A percentile compares a stretch with the other conserved stretches of the same genome.
These are phyloP conservation scores for Botrytis byssoidea DNA, from an alignment of 2,329 filamentous ascomycete genomes.

Conservation along the genomic window DNA sequence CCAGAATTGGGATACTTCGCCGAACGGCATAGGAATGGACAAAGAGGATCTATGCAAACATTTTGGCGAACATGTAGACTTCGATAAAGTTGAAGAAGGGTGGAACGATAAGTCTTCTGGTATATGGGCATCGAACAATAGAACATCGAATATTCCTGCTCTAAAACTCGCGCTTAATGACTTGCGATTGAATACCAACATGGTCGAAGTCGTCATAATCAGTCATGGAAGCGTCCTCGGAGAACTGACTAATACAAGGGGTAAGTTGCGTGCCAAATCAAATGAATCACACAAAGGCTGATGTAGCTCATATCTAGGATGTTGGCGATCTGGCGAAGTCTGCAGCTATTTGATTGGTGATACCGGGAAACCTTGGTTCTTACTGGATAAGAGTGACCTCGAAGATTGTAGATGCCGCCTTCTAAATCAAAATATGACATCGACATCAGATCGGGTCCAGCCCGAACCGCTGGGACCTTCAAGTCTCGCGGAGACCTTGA, in stretches of 20 bases:
- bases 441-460: not conserved
- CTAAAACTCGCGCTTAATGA: not conserved
- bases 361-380: not conserved
- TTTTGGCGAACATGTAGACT: not conserved
- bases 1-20: not conserved
- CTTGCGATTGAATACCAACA: not conserved
- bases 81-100: not conserved
- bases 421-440: not conserved
- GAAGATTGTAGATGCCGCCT: not conserved
- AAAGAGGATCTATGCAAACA: not conserved
- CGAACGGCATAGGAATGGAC: not conserved
- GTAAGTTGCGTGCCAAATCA: not conserved
- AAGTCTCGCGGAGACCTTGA: not conserved
- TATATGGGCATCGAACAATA: not conserved
- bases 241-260: not conserved
- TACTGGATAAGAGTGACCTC: not conserved
- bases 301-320: not conserved
- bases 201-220: not conserved
- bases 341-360: not conserved
- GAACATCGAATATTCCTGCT: not conserved
- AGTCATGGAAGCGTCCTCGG: not conserved
- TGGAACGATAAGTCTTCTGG: not conserved
- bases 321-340: not conserved
- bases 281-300: not conserved
- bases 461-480: not conserved